These are phyloP conservation scores for Myxozyma neglecta DNA, from an alignment of 805 yeast species.

Conservation along the genomic window DNA sequence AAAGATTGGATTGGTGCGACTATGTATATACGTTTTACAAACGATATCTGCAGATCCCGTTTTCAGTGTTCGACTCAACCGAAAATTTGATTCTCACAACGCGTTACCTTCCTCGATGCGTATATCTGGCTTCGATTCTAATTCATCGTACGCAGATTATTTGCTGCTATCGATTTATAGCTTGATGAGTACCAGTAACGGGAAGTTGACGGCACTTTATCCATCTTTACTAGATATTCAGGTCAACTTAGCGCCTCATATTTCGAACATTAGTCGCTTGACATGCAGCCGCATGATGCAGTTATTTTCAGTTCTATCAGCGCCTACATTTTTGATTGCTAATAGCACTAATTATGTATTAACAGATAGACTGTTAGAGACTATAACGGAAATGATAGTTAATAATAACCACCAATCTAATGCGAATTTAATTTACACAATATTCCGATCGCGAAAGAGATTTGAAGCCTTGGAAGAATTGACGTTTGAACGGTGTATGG, in stretches of 20 bases:
- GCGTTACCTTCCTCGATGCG: slow-evolving; percentile 36
- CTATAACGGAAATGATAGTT: slow-evolving; percentile 32
- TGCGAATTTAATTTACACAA: slow-evolving; percentile 34
- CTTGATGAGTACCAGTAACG: slow-evolving; percentile 25
- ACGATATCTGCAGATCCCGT: slow-evolving; percentile 36
- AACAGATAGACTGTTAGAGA: slow-evolving; percentile 30
- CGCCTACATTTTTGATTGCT: slow-evolving; percentile 33
- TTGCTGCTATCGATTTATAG: slow-evolving; percentile 32
- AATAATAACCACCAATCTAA: slow-evolving; percentile 36
- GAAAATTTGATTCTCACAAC: slow-evolving; percentile 36
- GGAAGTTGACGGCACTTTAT: slow-evolving; percentile 31
- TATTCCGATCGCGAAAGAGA: slow-evolving; percentile 32
- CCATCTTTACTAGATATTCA: slow-evolving; percentile 37
- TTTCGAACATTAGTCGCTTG: slow-evolving; percentile 35
- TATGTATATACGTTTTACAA: slow-evolving; percentile 40
- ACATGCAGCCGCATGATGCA: slow-evolving; percentile 37
- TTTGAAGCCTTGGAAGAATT: slow-evolving; percentile 27
- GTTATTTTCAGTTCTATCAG: slow-evolving; percentile 31
- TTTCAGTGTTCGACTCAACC: slow-evolving; percentile 33
- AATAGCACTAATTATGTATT: slow-evolving; percentile 32
- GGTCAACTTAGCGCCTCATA: slow-evolving; percentile 38
- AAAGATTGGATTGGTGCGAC: slow-evolving; percentile 36
- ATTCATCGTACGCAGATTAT: slow-evolving; percentile 38
- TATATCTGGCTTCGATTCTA: slow-evolving; percentile 22
- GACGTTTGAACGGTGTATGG: slow-evolving; percentile 23